phyloP scores from a whole-genome alignment of 495 filamentous ascomycete species.

The Neurospora sp. region DNA sequence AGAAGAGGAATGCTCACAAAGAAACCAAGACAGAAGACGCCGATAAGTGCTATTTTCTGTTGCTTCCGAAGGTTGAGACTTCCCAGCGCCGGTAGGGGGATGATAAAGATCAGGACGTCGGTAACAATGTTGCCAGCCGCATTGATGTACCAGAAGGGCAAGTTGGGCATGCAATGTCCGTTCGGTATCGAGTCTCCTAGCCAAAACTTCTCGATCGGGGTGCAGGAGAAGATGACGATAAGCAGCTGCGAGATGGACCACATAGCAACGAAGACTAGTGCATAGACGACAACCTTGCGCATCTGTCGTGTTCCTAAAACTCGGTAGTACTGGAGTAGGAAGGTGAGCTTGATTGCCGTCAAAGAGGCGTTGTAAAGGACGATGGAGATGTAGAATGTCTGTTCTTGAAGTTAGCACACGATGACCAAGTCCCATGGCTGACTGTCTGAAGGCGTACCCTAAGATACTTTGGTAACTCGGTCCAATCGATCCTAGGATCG shows the following conservation, averaged over 20 bases:
- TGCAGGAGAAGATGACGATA: constrained; percentile 29
- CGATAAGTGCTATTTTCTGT: constrained; percentile 18
- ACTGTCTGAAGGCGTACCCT: constrained; percentile 3
- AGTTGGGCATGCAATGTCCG: constrained; percentile 32
- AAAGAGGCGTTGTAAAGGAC: constrained; percentile 32
- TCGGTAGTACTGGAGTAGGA: constrained; percentile 35
- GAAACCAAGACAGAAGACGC: constrained; percentile 22
- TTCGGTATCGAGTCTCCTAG: constrained; percentile 12
- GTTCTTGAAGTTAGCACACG: neutral
- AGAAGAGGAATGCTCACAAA: constrained; percentile 12
- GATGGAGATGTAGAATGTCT: constrained; percentile 35
- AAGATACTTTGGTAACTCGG: constrained; percentile 13
- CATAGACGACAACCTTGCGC: constrained; percentile 16
- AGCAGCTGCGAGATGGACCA: constrained; percentile 33
- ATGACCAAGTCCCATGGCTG: neutral
- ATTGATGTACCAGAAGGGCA: constrained; percentile 39
- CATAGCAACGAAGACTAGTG: constrained; percentile 23
- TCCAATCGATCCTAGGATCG: constrained; percentile 2
- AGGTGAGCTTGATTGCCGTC: constrained; percentile 32
- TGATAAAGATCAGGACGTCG: constrained; percentile 38
- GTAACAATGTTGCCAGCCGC: constrained; percentile 41
- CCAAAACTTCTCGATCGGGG: constrained; percentile 32
- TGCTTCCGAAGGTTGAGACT: constrained; percentile 16
- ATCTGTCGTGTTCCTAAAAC: constrained; percentile 24
- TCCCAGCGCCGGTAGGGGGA: constrained; percentile 38